phyloP scores from a whole-genome alignment of 1,284 basidiomycete genomes.

The Stygiomarasmius scandens region DNA sequence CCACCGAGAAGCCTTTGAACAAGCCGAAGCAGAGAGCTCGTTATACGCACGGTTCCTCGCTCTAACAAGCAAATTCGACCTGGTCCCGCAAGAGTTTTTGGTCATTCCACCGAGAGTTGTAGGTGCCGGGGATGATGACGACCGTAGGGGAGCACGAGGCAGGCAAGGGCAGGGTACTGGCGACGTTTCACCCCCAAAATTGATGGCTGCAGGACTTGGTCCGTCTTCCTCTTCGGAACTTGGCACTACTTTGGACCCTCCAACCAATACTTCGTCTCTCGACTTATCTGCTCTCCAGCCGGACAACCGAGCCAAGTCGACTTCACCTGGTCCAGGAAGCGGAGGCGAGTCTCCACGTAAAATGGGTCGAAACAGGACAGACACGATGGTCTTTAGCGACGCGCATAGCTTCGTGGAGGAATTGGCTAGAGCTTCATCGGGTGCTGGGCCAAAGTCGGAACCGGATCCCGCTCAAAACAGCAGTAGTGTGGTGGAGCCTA shows the following conservation, averaged over 20 bases:
- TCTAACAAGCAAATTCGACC: conserved; percentile 79
- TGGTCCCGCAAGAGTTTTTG: conserved; percentile 82
- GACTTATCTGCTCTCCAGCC: background rate
- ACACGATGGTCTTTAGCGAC: conserved; percentile 78
- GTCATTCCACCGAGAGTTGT: conserved; percentile 64
- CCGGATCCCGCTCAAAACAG: too few species aligned
- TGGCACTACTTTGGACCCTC: too few species aligned
- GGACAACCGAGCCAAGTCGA: background rate
- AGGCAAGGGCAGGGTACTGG: too few species aligned
- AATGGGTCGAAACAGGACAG: conserved; percentile 64
- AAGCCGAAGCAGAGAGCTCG: conserved; percentile 88
- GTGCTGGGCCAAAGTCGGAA: too few species aligned
- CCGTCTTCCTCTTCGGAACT: conserved; percentile 20
- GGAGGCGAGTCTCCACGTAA: conserved; percentile 55
- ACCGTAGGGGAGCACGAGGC: conserved; percentile 33
- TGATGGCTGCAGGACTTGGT: conserved; percentile 49
- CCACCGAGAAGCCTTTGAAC: conserved; percentile 89
- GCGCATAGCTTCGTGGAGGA: conserved; percentile 46
- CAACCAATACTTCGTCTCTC: too few species aligned
- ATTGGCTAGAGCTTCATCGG: conserved; percentile 28
- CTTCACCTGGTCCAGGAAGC: conserved; percentile 18
- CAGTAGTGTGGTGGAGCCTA: too few species aligned
- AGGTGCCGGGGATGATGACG: conserved; percentile 19
- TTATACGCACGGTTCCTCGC: conserved; percentile 91
- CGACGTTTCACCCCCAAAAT: conserved; percentile 41